Conservation (phyloP, 2,329 filamentous ascomycete species). For the Colletotrichum karsti region DNA sequence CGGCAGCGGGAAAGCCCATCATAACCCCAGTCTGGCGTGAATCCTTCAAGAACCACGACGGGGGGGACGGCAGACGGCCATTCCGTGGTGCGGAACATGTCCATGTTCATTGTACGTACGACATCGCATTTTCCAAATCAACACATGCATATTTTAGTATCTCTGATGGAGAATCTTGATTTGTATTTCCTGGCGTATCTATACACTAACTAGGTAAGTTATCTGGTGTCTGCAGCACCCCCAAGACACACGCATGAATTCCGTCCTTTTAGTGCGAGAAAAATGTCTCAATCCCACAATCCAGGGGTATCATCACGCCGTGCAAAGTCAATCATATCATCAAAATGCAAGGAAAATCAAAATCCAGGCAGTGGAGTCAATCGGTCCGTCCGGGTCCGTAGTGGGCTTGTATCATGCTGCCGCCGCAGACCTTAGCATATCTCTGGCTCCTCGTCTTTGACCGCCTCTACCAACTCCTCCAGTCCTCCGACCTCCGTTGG, state of each 20-base stretch:
- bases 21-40: neutral
- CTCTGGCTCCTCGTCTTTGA: slow-evolving; percentile 54
- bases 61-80: neutral
- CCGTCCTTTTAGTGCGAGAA: neutral
- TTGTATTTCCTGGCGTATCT: too few species aligned
- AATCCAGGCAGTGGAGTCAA: slow-evolving; percentile 15
- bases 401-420: slow-evolving; percentile 22
- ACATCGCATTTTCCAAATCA: neutral
- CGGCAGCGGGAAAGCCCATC: neutral
- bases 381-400: slow-evolving; percentile 15
- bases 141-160: neutral
- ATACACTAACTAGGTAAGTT: too few species aligned
- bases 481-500: slow-evolving; percentile 73
- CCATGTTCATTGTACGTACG: neutral
- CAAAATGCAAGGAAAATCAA: too few species aligned
- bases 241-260: neutral
- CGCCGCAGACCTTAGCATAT: slow-evolving; percentile 34
- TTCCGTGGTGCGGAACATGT: neutral
- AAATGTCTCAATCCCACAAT: slow-evolving; percentile 5
- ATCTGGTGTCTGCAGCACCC: too few species aligned
- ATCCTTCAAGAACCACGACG: neutral
- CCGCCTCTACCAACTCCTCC: slow-evolving; percentile 66
- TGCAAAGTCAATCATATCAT: neutral
- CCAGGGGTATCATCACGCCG: slow-evolving; percentile 15
- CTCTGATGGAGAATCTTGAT: too few species aligned